Evolutionary conservation across 2,329 filamentous ascomycete species (phyloP).

Genomic region (Aspergillus puulaauensis): DNA sequence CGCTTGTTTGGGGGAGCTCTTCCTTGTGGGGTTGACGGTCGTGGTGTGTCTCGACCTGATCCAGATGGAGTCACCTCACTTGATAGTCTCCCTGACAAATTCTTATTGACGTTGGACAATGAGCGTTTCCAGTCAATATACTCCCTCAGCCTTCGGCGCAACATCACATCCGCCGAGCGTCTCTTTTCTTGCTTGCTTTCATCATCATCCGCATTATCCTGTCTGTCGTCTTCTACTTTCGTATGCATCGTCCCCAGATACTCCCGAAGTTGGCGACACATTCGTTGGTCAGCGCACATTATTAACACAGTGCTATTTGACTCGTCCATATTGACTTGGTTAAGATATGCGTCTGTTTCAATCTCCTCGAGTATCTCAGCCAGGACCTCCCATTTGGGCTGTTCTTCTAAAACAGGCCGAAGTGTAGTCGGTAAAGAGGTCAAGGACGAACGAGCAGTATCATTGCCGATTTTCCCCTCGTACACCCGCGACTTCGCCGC

Average conservation of each 20-base stretch:
- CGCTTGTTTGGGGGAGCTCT: constrained; percentile 80
- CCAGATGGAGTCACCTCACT: constrained; percentile 22
- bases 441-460: constrained; percentile 49
- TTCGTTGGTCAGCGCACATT: constrained; percentile 89
- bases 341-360: constrained; percentile 83
- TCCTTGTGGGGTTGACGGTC: constrained; percentile 41
- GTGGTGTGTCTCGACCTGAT: constrained; percentile 22
- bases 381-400: constrained; percentile 88
- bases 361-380: constrained; percentile 93
- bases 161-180: constrained; percentile 80
- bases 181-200: constrained; percentile 57
- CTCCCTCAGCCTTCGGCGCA: constrained; percentile 80
- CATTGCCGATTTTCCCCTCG: constrained; percentile 66
- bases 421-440: constrained; percentile 60
- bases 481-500: constrained; percentile 88
- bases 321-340: constrained; percentile 71
- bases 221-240: constrained; percentile 42
- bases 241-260: constrained; percentile 90
- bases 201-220: constrained; percentile 48
- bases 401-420: constrained; percentile 82
- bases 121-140: constrained; percentile 91
- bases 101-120: constrained; percentile 75
- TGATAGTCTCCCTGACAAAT: constrained; percentile 33
- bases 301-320: constrained; percentile 91
- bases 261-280: constrained; percentile 83